Percentiles rank a stretch among this genome's conserved stretches.
Conservation (phyloP, 169 alveolate species). For the Plasmodium chabaudi region DNA sequence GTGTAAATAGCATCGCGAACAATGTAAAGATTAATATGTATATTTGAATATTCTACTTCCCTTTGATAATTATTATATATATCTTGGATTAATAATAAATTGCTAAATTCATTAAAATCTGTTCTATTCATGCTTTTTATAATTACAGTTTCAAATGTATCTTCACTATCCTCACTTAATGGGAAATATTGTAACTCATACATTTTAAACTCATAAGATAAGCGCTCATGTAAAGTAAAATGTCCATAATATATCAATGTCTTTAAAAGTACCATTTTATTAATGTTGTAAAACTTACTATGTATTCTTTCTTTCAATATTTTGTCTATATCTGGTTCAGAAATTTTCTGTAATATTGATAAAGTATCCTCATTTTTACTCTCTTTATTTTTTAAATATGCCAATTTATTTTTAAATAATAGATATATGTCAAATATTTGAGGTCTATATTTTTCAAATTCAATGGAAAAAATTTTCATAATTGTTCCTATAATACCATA, state of each 20-base stretch:
- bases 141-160: slow-evolving; percentile 50
- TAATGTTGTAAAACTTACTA: slow-evolving; percentile 16
- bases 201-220: slow-evolving; percentile 64
- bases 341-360: slow-evolving; percentile 13
- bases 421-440: slow-evolving; percentile 43
- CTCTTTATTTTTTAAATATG: slow-evolving; percentile 24
- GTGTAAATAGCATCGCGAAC: slow-evolving; percentile 5
- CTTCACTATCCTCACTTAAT: slow-evolving; percentile 24
- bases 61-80: slow-evolving; percentile 43
- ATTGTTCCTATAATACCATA: slow-evolving; percentile 36
- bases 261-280: slow-evolving; percentile 37
- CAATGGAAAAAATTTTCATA: slow-evolving; percentile 50
- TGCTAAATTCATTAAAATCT: slow-evolving; percentile 38
- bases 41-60: slow-evolving; percentile 3
- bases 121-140: slow-evolving; percentile 21
- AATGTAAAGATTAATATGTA: slow-evolving; percentile 30
- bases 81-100: slow-evolving; percentile 41
- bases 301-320: slow-evolving; percentile 25
- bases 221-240: slow-evolving; percentile 39
- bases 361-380: slow-evolving; percentile 13
- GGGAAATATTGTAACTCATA: slow-evolving; percentile 55
- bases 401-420: slow-evolving; percentile 21
- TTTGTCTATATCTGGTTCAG: slow-evolving; percentile 18
- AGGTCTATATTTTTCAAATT: slow-evolving; percentile 43
- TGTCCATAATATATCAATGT: slow-evolving; percentile 49